Conservation (phyloP, 352 stramenopile genomes). For the Pythium aquatile region DNA sequence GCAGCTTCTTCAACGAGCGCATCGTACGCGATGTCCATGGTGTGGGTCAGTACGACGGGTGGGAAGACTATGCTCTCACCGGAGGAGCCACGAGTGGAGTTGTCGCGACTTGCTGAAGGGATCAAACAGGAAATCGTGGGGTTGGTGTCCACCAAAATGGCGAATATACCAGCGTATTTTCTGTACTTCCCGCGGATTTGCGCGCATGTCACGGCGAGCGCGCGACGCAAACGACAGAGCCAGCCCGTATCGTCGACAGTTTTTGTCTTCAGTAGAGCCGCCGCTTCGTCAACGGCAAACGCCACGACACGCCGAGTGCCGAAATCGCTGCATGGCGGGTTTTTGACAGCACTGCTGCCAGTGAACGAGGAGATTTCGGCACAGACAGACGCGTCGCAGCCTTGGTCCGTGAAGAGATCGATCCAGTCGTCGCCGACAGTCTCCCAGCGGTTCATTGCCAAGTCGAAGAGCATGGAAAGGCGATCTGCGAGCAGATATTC, state of each 20-base stretch:
- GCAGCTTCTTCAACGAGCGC: background rate
- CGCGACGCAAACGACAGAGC: background rate
- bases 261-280: background rate
- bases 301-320: background rate
- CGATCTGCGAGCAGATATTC: background rate
- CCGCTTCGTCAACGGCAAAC: conserved; percentile 9
- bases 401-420: background rate
- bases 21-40: conserved; percentile 27
- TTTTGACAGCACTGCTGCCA: background rate
- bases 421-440: conserved; percentile 1
- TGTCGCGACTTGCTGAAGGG: background rate
- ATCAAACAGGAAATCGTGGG: conserved; percentile 5
- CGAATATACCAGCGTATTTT: conserved; percentile 35
- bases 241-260: background rate
- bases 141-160: conserved; percentile 23
- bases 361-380: background rate
- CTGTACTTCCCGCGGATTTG: background rate
- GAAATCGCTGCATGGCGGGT: background rate
- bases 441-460: background rate
- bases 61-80: conserved; percentile 36
- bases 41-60: conserved; percentile 52
- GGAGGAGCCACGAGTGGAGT: background rate
- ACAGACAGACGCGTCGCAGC: background rate
- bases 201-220: background rate
- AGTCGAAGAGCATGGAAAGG: background rate